phyloP scores from a whole-genome alignment of 495 filamentous ascomycete species.

The Neurospora hispaniola region DNA sequence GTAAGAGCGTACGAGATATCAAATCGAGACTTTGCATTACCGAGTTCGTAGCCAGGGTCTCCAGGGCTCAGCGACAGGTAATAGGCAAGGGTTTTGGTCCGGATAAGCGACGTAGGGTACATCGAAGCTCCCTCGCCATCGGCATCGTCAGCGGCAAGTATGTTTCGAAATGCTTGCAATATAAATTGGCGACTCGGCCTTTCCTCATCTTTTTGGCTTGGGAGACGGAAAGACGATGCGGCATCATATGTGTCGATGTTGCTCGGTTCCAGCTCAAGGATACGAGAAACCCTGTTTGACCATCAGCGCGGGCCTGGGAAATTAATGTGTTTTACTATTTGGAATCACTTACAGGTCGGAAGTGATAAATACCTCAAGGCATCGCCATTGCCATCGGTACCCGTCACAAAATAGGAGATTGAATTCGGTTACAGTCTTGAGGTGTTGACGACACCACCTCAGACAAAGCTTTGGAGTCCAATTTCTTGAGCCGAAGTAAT shows the following conservation, averaged over 20 bases:
- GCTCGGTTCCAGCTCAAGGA: background rate
- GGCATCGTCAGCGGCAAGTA: background rate
- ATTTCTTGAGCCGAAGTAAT: background rate
- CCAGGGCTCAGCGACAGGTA: background rate
- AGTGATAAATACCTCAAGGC: background rate
- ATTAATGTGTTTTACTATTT: background rate
- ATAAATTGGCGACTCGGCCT: background rate
- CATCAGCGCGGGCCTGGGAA: background rate
- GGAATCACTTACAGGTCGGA: background rate
- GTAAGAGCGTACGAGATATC: background rate
- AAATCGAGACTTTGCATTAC: background rate
- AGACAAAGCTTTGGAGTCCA: no score
- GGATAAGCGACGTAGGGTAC: background rate
- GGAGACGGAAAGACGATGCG: background rate
- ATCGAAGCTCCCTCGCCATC: background rate
- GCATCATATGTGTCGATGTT: background rate
- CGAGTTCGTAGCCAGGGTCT: background rate
- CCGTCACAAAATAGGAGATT: background rate
- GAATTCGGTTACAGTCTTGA: background rate
- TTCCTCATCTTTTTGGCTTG: background rate
- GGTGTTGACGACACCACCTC: no score
- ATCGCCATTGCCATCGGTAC: background rate
- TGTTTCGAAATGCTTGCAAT: background rate
- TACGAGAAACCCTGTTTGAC: background rate
- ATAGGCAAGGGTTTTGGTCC: background rate